These are phyloP conservation scores for Podospora fimiseda DNA, from an alignment of 495 filamentous ascomycete species.

Conservation along the genomic window DNA sequence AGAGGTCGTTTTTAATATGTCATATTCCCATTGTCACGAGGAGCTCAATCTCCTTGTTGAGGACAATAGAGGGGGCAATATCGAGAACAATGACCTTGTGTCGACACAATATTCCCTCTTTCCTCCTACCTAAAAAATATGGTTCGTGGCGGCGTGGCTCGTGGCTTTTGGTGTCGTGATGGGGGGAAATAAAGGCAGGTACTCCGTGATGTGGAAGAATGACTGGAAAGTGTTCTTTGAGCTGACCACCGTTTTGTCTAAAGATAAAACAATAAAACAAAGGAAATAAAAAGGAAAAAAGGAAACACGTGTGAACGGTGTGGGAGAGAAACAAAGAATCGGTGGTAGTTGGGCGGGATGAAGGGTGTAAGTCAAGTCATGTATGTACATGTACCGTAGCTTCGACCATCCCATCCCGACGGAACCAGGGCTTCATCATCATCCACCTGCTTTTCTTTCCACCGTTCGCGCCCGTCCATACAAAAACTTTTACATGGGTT, in stretches of 20 bases:
- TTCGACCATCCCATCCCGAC: too few relatives aligned
- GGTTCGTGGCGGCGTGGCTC: too few relatives aligned
- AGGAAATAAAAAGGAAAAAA: background rate
- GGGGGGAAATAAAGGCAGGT: background rate
- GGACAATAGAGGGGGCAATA: background rate
- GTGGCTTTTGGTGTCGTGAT: too few relatives aligned
- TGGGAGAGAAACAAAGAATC: background rate
- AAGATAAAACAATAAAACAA: conserved; percentile 1
- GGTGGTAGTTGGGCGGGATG: background rate
- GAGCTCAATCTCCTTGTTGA: background rate
- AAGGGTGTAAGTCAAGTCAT: background rate
- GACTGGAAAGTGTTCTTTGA: background rate
- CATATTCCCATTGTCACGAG: conserved; percentile 11
- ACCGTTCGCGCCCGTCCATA: too few relatives aligned
- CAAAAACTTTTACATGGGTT: too few relatives aligned
- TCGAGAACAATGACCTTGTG: background rate
- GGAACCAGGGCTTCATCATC: background rate
- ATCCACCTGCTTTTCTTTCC: conserved; percentile 5
- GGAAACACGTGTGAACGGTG: background rate
- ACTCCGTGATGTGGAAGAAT: background rate
- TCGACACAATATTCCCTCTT: background rate
- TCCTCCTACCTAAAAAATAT: background rate
- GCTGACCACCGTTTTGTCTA: background rate
- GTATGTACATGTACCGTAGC: too few relatives aligned
- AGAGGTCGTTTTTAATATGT: background rate